Evolutionary conservation across 1,139 yeast genomes (phyloP).

Genomic region (Arxiozyma slooffiae): DNA sequence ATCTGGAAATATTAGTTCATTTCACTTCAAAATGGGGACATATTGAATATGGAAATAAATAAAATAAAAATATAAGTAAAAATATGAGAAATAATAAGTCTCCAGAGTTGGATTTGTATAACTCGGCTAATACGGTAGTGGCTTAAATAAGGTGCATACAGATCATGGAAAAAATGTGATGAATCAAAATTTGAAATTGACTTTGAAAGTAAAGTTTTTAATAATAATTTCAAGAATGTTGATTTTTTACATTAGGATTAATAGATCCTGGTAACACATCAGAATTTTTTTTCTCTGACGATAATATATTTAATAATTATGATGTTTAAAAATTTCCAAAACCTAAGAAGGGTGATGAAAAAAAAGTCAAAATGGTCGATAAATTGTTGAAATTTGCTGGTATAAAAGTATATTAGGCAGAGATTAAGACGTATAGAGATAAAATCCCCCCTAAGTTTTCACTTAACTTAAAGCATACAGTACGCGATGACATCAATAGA

Average conservation of each 20-base stretch:
- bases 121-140: background rate
- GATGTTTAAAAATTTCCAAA: background rate
- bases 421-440: background rate
- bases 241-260: background rate
- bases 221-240: background rate
- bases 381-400: conserved; percentile 1
- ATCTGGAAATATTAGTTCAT: background rate
- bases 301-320: background rate
- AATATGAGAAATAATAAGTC: background rate
- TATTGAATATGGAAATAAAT: too few species aligned
- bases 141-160: too few species aligned
- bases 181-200: background rate
- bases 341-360: background rate
- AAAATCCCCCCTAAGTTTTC: background rate
- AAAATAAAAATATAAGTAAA: too few species aligned
- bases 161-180: background rate
- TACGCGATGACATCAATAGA: conserved; percentile 18
- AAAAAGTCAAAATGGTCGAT: conserved; percentile 3
- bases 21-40: background rate
- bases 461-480: conserved; percentile 10
- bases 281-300: background rate
- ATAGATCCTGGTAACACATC: background rate
- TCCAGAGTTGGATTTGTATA: background rate
- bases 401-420: background rate
- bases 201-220: background rate